Base-by-base conservation (phyloP, 2,329 filamentous ascomycete species). In the Blumeria graminis region DNA sequence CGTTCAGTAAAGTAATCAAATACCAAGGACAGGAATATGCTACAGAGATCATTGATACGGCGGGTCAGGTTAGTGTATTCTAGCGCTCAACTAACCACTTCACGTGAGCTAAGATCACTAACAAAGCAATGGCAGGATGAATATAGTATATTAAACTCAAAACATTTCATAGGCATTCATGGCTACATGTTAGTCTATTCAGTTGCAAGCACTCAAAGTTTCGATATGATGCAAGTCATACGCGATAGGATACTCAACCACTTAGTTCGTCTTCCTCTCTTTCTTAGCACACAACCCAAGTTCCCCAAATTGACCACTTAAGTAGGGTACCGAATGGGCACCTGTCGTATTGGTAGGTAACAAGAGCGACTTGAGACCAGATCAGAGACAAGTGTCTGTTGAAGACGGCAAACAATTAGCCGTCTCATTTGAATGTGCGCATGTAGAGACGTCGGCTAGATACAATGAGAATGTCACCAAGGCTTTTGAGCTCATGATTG, bases 131-230 rank as follows among this genome's bases (percentile, higher is more conserved):
- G 48, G 57, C 58, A 92, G 83, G 92, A 98, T 74, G 92, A 98
- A 71, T 98, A 98, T 74, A 94, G 86, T 67, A 95, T 96, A 62
- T 76, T 98, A 60, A 96, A 95, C 71, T 94, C 86, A 60, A 96
- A 96, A 73, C 90, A 96, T 69, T 96, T 96, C 66, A 96, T 98
- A 68, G 92, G 92, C 60, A 96, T 96, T 62, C 92, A 98, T 72
- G 92, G 92, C 57, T 98, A 96, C 70, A 88, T 98, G 78, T 83
- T 98, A 59, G 90, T 95, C 53, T 98, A 98, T 71, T 94, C 89
- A n/a, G 89, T 98, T 54, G 85, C 86, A 22, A 94, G 86, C 52
- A 81, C 86, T 65, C 85, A 92, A 64, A 94, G 88, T 9, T 96
- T 95, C 66, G 92, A 98, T 68, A 98, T 96, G 90, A 84, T 94